Base-by-base conservation (phyloP, 2,329 filamentous ascomycete species). In the Eutypella sp. region DNA sequence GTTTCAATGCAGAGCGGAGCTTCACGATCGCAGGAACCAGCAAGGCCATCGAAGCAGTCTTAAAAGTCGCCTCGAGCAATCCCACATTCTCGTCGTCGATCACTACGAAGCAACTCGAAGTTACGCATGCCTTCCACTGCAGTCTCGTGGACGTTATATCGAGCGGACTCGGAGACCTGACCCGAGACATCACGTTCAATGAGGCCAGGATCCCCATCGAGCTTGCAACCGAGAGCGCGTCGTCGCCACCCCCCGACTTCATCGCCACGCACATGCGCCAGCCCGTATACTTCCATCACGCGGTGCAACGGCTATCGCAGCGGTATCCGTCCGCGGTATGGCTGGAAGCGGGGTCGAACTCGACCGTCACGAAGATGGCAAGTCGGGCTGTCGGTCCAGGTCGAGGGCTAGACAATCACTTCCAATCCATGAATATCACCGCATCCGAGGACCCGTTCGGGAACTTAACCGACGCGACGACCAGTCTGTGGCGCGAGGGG, bases 91-190 rank as follows among this genome's bases (percentile, higher is more conserved):
- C 41, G 23, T 4, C 9, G 0, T 10, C 6, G 1, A 49, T 66
- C 29, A 64, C 56, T 41, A 45, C 13, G 20, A 74, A 72, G 52
- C 52, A 54, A 4, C 64, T 78, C 0, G 61, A 68, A 11, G 69
- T 73, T 1, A 70, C 72, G 0, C 66, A 76, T 45, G 73, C 69
- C 0, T 77, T 74, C 52, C 74, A 77, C 50, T 76, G 67, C 0
- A 40, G 44, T 0, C 57, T 76, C 0, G 66, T 70, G 0, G 70
- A 75, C 0, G 41, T 47, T 0, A 41, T 75, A 1, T 41, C 64
- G 7, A 15, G 39, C 1, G 31, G 47, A 0, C 54, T 71, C 1
- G 52, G 55, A 13, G 20, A 51, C 1, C 24, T 66, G 3, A 67
- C 52, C 0, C 42, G 57, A 4, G 50, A 27, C 0, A 7, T 73